phyloP scores from a whole-genome alignment of 2,329 filamentous ascomycete genomes.

The Aspergillus flavus region DNA sequence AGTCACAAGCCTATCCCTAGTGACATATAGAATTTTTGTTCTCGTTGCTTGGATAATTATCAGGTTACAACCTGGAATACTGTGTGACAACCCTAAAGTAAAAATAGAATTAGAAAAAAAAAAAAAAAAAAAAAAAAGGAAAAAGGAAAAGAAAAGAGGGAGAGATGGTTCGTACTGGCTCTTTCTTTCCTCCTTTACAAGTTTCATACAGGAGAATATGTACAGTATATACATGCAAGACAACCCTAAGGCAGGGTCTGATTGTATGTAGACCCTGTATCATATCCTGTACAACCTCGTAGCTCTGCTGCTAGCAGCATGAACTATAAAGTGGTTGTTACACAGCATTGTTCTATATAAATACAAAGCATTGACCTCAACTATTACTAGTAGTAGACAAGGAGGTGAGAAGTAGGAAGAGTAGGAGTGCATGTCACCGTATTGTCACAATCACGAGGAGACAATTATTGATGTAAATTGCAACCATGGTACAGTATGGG shows the following conservation, averaged over 20 bases:
- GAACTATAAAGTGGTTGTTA: slow-evolving; percentile 19
- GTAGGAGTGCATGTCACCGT: background rate
- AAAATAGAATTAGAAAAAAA: background rate
- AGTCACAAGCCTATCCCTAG: slow-evolving; percentile 9
- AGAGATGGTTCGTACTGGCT: background rate
- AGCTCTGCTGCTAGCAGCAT: background rate
- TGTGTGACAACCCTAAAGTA: background rate
- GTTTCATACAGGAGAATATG: background rate
- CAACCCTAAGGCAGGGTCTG: background rate
- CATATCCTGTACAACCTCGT: background rate
- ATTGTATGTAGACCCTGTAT: background rate
- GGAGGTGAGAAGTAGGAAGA: background rate
- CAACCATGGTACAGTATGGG: slow-evolving; percentile 11
- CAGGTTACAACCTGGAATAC: background rate
- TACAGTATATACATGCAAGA: background rate
- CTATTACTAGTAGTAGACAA: background rate
- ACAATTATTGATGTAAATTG: slow-evolving; percentile 6
- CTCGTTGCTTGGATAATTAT: background rate
- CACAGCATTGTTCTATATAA: slow-evolving; percentile 14
- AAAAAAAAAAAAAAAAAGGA: background rate
- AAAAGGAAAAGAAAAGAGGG: too few species aligned
- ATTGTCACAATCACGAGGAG: background rate
- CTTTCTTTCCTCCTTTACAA: background rate
- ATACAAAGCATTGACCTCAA: background rate
- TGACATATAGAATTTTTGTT: background rate